phyloP scores from a whole-genome alignment of 148 eudicot species.

The Spergularia marina region DNA sequence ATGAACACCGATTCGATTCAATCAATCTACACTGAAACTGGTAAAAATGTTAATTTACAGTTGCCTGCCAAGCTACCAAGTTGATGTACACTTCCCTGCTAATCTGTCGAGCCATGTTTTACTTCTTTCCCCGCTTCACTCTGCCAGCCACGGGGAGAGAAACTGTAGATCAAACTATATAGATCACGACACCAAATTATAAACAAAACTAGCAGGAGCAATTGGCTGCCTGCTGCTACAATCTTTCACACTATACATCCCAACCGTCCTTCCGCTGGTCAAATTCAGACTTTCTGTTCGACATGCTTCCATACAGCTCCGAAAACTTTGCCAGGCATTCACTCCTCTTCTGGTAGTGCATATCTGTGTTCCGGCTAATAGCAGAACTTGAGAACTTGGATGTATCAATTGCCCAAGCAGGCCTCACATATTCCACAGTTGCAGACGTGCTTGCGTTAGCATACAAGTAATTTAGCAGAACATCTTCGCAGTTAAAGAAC shows the following conservation, averaged over 20 bases:
- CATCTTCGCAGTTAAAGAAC: slow-evolving; percentile 86
- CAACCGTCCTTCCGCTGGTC: slow-evolving; percentile 72
- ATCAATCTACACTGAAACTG: slow-evolving; percentile 19
- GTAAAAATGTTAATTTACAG: slow-evolving; percentile 20
- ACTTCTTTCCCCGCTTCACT: not conserved
- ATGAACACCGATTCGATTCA: slow-evolving; percentile 6
- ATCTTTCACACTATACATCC: slow-evolving; percentile 63
- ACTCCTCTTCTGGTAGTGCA: slow-evolving; percentile 74
- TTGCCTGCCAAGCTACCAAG: slow-evolving; percentile 9
- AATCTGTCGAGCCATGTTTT: not conserved
- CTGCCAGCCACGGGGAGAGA: not conserved
- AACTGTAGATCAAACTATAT: slow-evolving; percentile 1
- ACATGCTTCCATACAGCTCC: slow-evolving; percentile 66
- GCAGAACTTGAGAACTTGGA: slow-evolving; percentile 80
- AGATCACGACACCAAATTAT: not conserved
- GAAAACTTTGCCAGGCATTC: slow-evolving; percentile 59
- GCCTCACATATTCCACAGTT: slow-evolving; percentile 77
- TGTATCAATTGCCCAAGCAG: slow-evolving; percentile 83
- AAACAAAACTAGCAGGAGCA: slow-evolving; percentile 15
- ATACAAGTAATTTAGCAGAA: slow-evolving; percentile 85
- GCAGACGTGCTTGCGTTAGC: slow-evolving; percentile 61
- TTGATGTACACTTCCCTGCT: not conserved
- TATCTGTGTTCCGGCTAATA: slow-evolving; percentile 67
- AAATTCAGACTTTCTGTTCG: slow-evolving; percentile 53
- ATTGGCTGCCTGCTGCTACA: slow-evolving; percentile 16